Percentiles rank a stretch among this genome's conserved stretches.
Conservation (phyloP, 495 filamentous ascomycete genomes). For the Xylona heveae region DNA sequence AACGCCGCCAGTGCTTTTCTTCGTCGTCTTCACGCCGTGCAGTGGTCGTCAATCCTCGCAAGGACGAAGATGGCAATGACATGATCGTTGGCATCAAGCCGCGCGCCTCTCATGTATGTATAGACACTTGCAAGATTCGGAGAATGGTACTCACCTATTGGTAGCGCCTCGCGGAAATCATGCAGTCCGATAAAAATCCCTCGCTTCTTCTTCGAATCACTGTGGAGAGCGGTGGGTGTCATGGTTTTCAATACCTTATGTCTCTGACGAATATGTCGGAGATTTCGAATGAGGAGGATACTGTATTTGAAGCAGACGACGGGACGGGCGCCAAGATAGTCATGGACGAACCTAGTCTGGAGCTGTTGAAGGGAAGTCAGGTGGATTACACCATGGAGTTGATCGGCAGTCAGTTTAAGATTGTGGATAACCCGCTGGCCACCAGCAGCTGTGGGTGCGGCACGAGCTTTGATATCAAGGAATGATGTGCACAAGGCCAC, state of each 20-base stretch:
- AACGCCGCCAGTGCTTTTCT: no score
- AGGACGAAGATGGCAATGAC: slow-evolving; percentile 58
- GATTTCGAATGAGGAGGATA: slow-evolving; percentile 29
- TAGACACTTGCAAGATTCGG: slow-evolving; percentile 1
- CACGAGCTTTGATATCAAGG: slow-evolving; percentile 88
- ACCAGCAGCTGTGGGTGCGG: slow-evolving; percentile 94
- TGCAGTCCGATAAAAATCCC: slow-evolving; percentile 54
- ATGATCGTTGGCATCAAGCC: slow-evolving; percentile 65
- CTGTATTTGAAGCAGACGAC: slow-evolving; percentile 23
- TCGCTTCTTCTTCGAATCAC: slow-evolving; percentile 69
- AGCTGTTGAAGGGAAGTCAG: slow-evolving; percentile 77
- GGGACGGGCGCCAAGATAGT: slow-evolving; percentile 52
- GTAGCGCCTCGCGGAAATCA: slow-evolving; percentile 50
- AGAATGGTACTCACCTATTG: slow-evolving; percentile 1
- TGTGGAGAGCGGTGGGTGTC: slow-evolving; percentile 83
- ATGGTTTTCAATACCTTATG: slow-evolving; percentile 97
- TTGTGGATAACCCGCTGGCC: slow-evolving; percentile 76
- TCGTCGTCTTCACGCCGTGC: neutral
- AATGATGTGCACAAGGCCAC: no score
- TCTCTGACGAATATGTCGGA: slow-evolving; percentile 37
- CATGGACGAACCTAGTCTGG: slow-evolving; percentile 71
- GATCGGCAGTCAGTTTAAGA: slow-evolving; percentile 95
- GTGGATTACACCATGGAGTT: slow-evolving; percentile 92
- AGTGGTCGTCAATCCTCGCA: slow-evolving; percentile 37
- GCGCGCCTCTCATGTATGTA: slow-evolving; percentile 54